Evolutionary conservation across 1,284 basidiomycete genomes (phyloP), one percentile per base, ranked within the genome.

Genomic region (Cryptococcus maquisensis): DNA sequence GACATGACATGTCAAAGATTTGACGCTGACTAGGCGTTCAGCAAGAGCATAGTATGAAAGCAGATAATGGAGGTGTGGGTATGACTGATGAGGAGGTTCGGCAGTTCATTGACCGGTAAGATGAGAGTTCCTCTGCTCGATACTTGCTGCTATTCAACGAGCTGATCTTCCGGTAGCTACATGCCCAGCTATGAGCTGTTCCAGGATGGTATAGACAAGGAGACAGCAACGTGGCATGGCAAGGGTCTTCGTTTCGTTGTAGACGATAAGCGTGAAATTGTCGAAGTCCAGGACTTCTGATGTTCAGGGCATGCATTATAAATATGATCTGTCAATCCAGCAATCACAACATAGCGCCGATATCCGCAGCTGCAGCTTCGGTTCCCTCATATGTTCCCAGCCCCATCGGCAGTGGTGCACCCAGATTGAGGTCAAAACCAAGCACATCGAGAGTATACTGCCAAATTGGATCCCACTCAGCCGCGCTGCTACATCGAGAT

Each of bases 31-130:
- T 6, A 21, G 21, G 72, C 87, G 36, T 24, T 20, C 80, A 95
- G 70, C 90, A 94, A 73, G 91, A 95, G 66, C 88, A 87, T 57
- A 67, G 82, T 49, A 93, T 94, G 90, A 94, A 90, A 70, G 78
- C 81, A 0, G 69, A 69, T 39, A 93, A 91, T 60, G 90, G 89
- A 43, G 90, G 90, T 6, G 78, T 78, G 41, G 91, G 91, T 3
- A 94, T 95, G 91, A 80, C 84, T 0, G 90, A 94, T 65, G 83
- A 81, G 60, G 82, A 81, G 66, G 88, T 95, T 32, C 84, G 83
- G 69, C 73, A 71, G 82, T 93, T 75, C 61, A 82, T 78, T 16
- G 61, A 65, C 43, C 51, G 68, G 36, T 66, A n/a, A n/a, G n/a
- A n/a, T n/a, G n/a, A n/a, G 42, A 21, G 42, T 26, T 26, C 42